Evolutionary conservation across 1,139 yeast species (phyloP).

Genomic region (Suhomyces coccinellae): DNA sequence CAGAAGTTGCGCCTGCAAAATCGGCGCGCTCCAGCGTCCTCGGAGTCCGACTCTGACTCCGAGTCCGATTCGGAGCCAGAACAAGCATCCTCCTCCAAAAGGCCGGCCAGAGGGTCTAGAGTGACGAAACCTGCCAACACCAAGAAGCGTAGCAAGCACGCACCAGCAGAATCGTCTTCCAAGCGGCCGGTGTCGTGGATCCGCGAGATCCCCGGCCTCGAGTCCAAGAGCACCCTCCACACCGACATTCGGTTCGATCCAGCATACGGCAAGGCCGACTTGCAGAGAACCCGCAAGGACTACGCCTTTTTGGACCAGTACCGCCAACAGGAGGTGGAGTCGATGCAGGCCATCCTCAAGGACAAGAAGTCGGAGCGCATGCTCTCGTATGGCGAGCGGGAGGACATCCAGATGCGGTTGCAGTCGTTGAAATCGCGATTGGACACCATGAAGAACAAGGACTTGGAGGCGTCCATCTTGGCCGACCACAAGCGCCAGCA

Average conservation of each 20-base stretch:
- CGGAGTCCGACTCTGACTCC: conserved; percentile 17
- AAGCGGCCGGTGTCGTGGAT: conserved; percentile 70
- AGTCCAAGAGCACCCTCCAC: conserved; percentile 44
- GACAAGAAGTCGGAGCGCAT: conserved; percentile 52
- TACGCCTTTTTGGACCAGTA: conserved; percentile 86
- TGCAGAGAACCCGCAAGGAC: conserved; percentile 63
- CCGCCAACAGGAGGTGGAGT: conserved; percentile 66
- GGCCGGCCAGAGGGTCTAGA: background rate
- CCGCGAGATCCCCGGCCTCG: conserved; percentile 71
- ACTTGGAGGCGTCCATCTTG: conserved; percentile 67
- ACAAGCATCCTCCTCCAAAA: conserved; percentile 7
- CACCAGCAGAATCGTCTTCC: conserved; percentile 74
- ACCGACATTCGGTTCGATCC: conserved; percentile 88
- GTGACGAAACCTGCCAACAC: conserved; percentile 7
- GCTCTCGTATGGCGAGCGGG: conserved; percentile 49
- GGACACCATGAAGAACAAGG: conserved; percentile 74
- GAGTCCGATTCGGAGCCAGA: conserved; percentile 14
- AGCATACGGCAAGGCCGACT: conserved; percentile 82
- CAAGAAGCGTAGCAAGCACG: conserved; percentile 59
- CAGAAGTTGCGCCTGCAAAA: conserved; percentile 30
- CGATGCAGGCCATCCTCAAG: conserved; percentile 57
- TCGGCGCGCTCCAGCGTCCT: background rate
- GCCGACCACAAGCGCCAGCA: conserved; percentile 52
- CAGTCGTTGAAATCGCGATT: conserved; percentile 72
- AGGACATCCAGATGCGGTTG: conserved; percentile 52